Evolutionary conservation across 768 basidiomycete species (phyloP).

Genomic region (Kwoniella botswanensis): DNA sequence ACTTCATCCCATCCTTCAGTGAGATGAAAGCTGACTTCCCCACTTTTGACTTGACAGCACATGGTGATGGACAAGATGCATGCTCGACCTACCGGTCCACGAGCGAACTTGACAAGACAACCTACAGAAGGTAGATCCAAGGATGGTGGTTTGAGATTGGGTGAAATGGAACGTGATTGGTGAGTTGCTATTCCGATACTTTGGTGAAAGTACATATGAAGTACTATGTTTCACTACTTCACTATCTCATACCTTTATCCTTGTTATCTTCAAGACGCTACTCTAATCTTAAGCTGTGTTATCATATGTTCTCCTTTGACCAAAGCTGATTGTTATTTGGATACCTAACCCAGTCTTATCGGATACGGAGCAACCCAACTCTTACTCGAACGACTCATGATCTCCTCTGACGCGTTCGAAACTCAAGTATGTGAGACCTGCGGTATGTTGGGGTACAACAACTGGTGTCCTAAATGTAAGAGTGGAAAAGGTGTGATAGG

Average conservation of each 20-base stretch:
- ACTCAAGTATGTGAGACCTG: constrained; percentile 94
- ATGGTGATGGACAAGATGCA: constrained; percentile 99
- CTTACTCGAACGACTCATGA: constrained; percentile 95
- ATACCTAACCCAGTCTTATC: constrained; percentile 64
- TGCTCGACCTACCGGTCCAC: constrained; percentile 93
- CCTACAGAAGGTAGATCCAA: constrained; percentile 98
- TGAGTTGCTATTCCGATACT: constrained; percentile 38
- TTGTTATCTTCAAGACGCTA: no score
- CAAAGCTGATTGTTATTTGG: no score
- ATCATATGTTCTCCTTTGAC: no score
- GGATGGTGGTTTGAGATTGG: constrained; percentile 93
- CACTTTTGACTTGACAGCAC: constrained; percentile 64
- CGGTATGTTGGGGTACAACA: constrained; percentile 79
- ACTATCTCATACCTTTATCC: no score
- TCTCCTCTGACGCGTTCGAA: constrained; percentile 97
- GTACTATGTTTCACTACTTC: neutral
- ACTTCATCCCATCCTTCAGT: no score
- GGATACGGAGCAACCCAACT: constrained; percentile 98
- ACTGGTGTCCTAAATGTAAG: constrained; percentile 97
- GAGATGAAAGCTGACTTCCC: neutral
- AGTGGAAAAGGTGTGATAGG: constrained; percentile 95
- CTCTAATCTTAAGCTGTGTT: no score
- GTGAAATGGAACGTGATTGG: constrained; percentile 99
- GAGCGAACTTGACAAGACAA: constrained; percentile 93
- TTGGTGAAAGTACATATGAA: neutral